phyloP scores from a whole-genome alignment of 2,329 filamentous ascomycete genomes.

The Fusarium praegraminearum region DNA sequence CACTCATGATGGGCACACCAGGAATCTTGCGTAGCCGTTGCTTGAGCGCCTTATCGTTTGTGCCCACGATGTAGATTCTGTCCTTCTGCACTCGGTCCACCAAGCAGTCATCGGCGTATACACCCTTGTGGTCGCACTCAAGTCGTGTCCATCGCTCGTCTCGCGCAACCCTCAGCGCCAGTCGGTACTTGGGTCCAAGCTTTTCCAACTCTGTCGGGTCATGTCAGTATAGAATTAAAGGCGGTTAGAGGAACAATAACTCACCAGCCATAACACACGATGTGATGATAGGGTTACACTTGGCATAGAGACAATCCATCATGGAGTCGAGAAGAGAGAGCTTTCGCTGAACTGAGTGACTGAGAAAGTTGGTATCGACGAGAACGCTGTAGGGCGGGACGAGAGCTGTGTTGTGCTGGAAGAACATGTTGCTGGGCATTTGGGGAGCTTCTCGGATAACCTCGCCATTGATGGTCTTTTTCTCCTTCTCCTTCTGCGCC shows the following conservation, averaged over 20 bases:
- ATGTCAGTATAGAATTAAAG: background rate
- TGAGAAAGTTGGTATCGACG: constrained; percentile 91
- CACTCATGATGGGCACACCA: constrained; percentile 80
- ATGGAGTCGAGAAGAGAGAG: constrained; percentile 87
- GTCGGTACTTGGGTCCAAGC: constrained; percentile 86
- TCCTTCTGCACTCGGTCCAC: constrained; percentile 80
- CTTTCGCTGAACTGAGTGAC: constrained; percentile 91
- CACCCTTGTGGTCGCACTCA: constrained; percentile 90
- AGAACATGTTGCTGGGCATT: constrained; percentile 86
- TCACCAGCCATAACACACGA: constrained; percentile 58
- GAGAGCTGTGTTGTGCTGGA: constrained; percentile 87
- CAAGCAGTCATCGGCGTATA: constrained; percentile 84
- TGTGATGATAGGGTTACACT: constrained; percentile 89
- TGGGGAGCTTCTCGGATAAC: constrained; percentile 84
- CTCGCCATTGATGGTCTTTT: constrained; percentile 68
- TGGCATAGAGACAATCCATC: constrained; percentile 95
- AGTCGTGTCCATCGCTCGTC: constrained; percentile 90
- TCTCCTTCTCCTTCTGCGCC: constrained; percentile 67
- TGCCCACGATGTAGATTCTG: constrained; percentile 83
- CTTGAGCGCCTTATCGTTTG: constrained; percentile 83
- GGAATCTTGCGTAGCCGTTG: constrained; percentile 80
- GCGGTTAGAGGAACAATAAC: background rate
- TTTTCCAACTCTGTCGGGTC: constrained; percentile 82
- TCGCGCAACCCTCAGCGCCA: constrained; percentile 85
- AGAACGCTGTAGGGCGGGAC: constrained; percentile 76